Base-by-base conservation (phyloP, 2,329 filamentous ascomycete species). In the Talaromyces sp. region DNA sequence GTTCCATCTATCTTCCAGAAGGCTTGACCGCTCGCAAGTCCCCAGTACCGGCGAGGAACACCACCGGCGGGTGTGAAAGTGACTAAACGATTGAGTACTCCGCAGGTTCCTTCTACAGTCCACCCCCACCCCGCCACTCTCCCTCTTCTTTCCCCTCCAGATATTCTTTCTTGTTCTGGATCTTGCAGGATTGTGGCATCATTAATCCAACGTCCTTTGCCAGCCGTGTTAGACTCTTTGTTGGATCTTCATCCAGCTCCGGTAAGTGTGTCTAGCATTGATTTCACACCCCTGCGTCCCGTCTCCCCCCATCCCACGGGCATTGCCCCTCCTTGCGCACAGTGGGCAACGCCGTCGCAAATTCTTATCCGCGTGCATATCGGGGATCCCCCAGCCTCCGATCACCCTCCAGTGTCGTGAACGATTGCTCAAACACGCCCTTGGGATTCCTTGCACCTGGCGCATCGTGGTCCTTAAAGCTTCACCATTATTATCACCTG, bases 241-340 rank as follows among this genome's bases (percentile, higher is more conserved):
- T 33, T 35, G 17, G 4, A 27, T 10, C 17, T 22, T 24, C 32
- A 22, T 35, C 19, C 10, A 11, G n/a, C n/a, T 24, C 8, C 30
- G 16, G 46, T 49, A 41, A 3, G 46, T 41, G 11, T 2, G 14
- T 5, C 2, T 33, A 14, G 22, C 37, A 29, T 33, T 40, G 22
- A 44, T 19, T 37, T 47, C 20, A 11, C 19, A 24, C 45, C 40
- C 52, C 45, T 50, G 17, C 29, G 19, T 49, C 49, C 44, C 27
- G 36, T 29, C 43, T 32, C 43, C 43, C 37, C 35, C 37, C 39
- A 47, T 47, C 48, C 41, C 43, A 41, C 42, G 37, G 37, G n/a
- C n/a, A 27, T 40, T 50, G 32, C 52, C 57, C 52, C 59, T 61
- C 62, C 62, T 63, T 58, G 52, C 53, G 52, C 55, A 55, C 56